Evolutionary conservation across 352 stramenopile species (phyloP), one percentile per base, ranked within the genome.

Genomic region (Pythium graminicola): DNA sequence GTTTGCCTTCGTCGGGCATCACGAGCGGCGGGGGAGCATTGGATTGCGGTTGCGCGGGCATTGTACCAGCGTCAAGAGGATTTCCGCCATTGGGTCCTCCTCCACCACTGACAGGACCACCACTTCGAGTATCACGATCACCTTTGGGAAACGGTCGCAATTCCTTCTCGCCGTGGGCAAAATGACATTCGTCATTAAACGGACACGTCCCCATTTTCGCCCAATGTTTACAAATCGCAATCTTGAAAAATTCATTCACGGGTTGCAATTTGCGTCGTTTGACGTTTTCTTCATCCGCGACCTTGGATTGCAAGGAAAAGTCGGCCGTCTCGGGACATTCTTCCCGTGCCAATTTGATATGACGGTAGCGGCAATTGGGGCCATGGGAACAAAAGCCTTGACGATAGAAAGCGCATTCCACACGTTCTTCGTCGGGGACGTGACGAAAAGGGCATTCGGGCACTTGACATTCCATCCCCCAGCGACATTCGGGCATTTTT

Each of bases 321-420:
- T 98, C 92, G 2, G 93, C 93, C 10, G 91, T 93, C 22, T 94
- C 72, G 0, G 95, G 95, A 26, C 94, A 87, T 62, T 99, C 95
- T 26, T 96, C 81, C 8, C 92, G 77, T 7, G 95, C 89, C 24
- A 96, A 64, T 57, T 96, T 93, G 22, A 98, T 92, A 60, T 99
- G 95, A 22, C 47, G 63, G 57, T 98, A 99, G 36, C 93, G 85
- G 67, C 95, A 99, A 65, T 93, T 97, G 6, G 89, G 86, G 22
- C 95, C 95, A 54, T 99, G 94, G 38, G 95, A 97, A 67, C 95
- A 99, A 76, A 99, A 99, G 26, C 96, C 96, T 64, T 98, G 94
- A 57, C 86, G 92, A 72, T 98, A 99, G 69, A 98, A 99, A 6
- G 96, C 93, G 64, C 96, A 99, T 64, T 98, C 93, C 45, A 98